Conservation (phyloP, 2,329 filamentous ascomycete species). For the Fusarium buharicum region DNA sequence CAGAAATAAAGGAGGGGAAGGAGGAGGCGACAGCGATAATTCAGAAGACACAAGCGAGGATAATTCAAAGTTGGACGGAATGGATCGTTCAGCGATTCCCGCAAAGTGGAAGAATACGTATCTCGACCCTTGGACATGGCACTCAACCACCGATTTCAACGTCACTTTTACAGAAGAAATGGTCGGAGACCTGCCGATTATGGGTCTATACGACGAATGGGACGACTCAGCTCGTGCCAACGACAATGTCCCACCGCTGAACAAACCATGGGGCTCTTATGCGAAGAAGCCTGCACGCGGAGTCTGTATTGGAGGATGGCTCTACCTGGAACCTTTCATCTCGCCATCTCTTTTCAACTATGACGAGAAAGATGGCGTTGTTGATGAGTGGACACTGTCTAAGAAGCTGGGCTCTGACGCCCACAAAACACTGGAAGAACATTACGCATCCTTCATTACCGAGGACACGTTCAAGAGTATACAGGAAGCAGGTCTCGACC, state of each 20-base stretch:
- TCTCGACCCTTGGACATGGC: conserved; percentile 92
- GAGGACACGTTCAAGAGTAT: conserved; percentile 88
- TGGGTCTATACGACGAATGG: conserved; percentile 87
- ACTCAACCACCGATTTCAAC: conserved; percentile 90
- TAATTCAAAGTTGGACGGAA: conserved; percentile 57
- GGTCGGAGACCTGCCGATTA: conserved; percentile 87
- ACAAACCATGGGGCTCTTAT: conserved; percentile 81
- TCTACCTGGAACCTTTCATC: conserved; percentile 94
- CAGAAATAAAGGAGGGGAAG: conserved; percentile 63
- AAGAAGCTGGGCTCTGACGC: conserved; percentile 73
- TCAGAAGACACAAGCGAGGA: conserved; percentile 48
- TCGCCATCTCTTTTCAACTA: conserved; percentile 87
- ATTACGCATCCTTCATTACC: conserved; percentile 90
- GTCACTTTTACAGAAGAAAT: conserved; percentile 88
- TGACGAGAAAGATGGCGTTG: conserved; percentile 70
- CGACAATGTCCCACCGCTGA: conserved; percentile 79
- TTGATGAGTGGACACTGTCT: conserved; percentile 89
- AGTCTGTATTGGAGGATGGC: conserved; percentile 94
- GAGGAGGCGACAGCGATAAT: conserved; percentile 32
- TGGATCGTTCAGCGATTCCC: conserved; percentile 69
- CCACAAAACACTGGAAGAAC: conserved; percentile 80
- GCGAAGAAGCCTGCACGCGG: conserved; percentile 82
- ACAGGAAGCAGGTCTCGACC: conserved; percentile 86
- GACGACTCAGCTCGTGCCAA: conserved; percentile 85
- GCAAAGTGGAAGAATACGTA: conserved; percentile 76